Evolutionary conservation across 2,329 filamentous ascomycete genomes (phyloP).

Genomic region (Hypoxylon sp.): DNA sequence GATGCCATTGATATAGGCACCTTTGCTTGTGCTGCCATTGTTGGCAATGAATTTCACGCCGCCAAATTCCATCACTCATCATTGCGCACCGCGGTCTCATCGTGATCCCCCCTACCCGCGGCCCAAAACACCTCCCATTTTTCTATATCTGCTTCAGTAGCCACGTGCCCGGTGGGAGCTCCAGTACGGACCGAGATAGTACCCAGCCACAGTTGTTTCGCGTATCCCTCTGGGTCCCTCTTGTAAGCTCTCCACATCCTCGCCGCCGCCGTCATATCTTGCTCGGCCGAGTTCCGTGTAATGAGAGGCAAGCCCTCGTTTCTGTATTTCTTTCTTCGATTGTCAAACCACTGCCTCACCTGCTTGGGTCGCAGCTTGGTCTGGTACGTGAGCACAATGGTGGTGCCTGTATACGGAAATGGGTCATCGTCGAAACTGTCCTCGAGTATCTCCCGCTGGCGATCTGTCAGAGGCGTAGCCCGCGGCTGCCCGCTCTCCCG

Average conservation of each 20-base stretch:
- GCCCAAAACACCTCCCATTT: background rate
- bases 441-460: conserved; percentile 1
- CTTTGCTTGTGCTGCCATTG: background rate
- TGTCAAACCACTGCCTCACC: conserved; percentile 5
- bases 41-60: background rate
- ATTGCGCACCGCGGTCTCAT: background rate
- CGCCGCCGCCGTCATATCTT: background rate
- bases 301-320: background rate
- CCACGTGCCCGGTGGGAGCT: background rate
- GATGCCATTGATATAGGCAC: background rate
- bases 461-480: background rate
- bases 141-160: background rate
- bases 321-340: background rate
- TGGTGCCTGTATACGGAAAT: background rate
- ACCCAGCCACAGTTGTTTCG: conserved; percentile 2
- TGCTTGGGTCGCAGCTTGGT: conserved; percentile 6
- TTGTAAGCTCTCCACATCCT: conserved; percentile 6
- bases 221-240: background rate
- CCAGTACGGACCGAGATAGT: background rate
- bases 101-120: background rate
- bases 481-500: conserved; percentile 1
- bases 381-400: conserved; percentile 5
- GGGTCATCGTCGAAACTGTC: background rate
- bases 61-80: background rate
- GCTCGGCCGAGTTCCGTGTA: background rate